Evolutionary conservation across 305 asterid species (phyloP).

Genomic region (Rubia tinctorum): DNA sequence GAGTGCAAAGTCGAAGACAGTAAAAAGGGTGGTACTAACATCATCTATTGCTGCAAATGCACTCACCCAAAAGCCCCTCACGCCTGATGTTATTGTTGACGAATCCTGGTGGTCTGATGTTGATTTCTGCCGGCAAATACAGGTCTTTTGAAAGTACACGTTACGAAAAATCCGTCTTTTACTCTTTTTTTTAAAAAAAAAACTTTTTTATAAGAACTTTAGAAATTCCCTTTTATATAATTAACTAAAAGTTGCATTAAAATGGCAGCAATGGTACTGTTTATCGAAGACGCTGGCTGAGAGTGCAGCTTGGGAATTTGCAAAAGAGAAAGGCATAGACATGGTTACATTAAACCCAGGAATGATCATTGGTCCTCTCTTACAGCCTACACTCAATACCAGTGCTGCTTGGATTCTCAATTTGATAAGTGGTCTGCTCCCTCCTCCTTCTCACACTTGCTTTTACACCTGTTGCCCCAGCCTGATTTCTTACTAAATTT

Average conservation of each 20-base stretch:
- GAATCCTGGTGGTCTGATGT: conserved; percentile 58
- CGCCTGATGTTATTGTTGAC: conserved; percentile 47
- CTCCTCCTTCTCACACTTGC: background rate
- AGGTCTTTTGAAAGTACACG: conserved; percentile 21
- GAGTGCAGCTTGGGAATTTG: conserved; percentile 76
- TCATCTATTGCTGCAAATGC: conserved; percentile 52
- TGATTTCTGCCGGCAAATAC: conserved; percentile 37
- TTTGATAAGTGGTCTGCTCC: conserved; percentile 45
- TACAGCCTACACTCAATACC: conserved; percentile 72
- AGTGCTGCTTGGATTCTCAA: conserved; percentile 54
- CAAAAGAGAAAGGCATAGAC: conserved; percentile 59
- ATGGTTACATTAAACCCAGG: conserved; percentile 59
- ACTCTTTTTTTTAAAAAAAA: too few species aligned
- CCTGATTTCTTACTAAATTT: too few species aligned
- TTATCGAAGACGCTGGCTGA: conserved; percentile 81
- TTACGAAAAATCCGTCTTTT: background rate
- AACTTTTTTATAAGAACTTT: too few species aligned
- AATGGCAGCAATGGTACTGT: conserved; percentile 59
- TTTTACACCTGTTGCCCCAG: too few species aligned
- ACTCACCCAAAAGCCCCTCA: conserved; percentile 37
- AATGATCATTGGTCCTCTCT: conserved; percentile 67
- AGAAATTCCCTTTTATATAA: too few species aligned
- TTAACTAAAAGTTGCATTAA: too few species aligned
- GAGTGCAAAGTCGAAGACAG: conserved; percentile 37
- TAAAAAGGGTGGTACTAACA: conserved; percentile 47